These are phyloP conservation scores for Trifolium dubium DNA, from an alignment of 306 rosid species.

Conservation along the genomic window DNA sequence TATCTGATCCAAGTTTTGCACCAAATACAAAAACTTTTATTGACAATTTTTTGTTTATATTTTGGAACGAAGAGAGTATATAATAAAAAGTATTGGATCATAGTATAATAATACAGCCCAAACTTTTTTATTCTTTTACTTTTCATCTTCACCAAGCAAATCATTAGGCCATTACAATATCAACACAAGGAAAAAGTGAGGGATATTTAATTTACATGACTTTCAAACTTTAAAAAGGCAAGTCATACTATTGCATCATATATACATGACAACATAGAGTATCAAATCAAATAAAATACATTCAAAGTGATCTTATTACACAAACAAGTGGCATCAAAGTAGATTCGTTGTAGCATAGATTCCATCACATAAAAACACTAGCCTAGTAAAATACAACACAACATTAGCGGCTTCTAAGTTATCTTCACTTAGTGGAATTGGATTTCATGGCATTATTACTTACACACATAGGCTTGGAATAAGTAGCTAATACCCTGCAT, in stretches of 20 bases:
- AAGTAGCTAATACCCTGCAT: slow-evolving; percentile 61
- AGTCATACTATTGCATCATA: slow-evolving; percentile 3
- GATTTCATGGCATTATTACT: slow-evolving; percentile 20
- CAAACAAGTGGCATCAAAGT: slow-evolving; percentile 29
- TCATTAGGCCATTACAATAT: slow-evolving; percentile 2
- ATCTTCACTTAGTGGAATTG: slow-evolving; percentile 36
- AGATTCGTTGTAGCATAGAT: slow-evolving; percentile 32
- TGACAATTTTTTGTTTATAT: no score
- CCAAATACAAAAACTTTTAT: no score
- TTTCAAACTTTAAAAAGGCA: not conserved
- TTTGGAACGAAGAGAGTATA: no score
- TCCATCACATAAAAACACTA: slow-evolving; percentile 30
- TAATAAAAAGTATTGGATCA: slow-evolving; percentile 1
- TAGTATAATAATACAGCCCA: slow-evolving; percentile 9
- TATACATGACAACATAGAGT: slow-evolving; percentile 30
- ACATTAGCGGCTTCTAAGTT: slow-evolving; percentile 14
- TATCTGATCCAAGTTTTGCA: no score
- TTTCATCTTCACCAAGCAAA: not conserved
- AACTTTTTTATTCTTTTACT: not conserved
- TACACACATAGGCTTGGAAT: slow-evolving; percentile 36
- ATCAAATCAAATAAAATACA: slow-evolving; percentile 28
- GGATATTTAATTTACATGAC: slow-evolving; percentile 11
- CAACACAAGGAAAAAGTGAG: not conserved
- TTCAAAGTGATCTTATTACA: slow-evolving; percentile 42
- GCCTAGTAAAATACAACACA: slow-evolving; percentile 16